Base-by-base conservation (phyloP, 306 rosid species). In the Corylus americana region DNA sequence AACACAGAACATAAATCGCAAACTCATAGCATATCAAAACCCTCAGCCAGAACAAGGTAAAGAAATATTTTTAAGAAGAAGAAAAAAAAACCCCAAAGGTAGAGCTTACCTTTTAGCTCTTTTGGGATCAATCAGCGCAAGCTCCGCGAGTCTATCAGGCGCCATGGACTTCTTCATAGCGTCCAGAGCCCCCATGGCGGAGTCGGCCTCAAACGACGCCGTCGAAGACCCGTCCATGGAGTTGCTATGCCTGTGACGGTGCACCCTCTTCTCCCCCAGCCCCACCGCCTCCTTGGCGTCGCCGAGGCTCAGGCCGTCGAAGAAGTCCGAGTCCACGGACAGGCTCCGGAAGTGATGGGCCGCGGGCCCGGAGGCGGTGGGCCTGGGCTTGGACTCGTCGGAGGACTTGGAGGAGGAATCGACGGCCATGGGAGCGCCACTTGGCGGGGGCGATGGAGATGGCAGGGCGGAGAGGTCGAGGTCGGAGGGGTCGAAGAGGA, bases 61-160 rank as follows among this genome's bases (percentile, higher is more conserved):
- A 11, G 16, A 12, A 49, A 14, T 12, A 49, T 39, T 39, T 5
- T 42, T 42, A 66, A 66, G 37, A 5, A 37, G 10, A 22, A 7
- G 0, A 5, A 4, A 67, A 71, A 8, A 20, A 20, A 12, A 37
- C 17, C 0, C 17, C 5, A 27, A 27, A 42, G 7, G 9, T 22
- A 45, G 64, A 8, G 14, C 49, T 17, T 77, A 91, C 99, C 99
- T 91, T 67, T 89, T 91, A 42, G 99, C 99, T 88, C 99, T 85
- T 79, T 87, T 95, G 47, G 99, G 99, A 73, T 95, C 98, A 73
- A 90, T 88, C 69, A 90, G 91, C 86, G 99, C 89, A 70, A 95
- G 99, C 72, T 95, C 98, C 55, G 99, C 96, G n/a, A 95, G 97
- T 55, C 87, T 95, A 71, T 95, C 94, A 37, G 98, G 92, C 4